phyloP scores from a whole-genome alignment of 805 yeast species.

The Kodamaea nitidulidarum region DNA sequence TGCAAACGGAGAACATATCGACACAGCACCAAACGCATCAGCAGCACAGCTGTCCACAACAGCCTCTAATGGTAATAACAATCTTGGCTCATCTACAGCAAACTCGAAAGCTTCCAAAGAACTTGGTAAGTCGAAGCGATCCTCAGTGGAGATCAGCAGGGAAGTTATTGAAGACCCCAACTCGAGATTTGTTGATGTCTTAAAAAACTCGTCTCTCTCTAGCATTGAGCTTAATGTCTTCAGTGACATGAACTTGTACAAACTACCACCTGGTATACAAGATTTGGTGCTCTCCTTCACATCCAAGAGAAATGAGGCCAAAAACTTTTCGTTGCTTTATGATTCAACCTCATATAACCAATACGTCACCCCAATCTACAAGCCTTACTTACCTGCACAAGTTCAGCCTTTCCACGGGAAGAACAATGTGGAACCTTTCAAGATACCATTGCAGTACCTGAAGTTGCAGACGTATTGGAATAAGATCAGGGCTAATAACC shows the following conservation, averaged over 20 bases:
- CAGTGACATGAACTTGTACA: slow-evolving; percentile 30
- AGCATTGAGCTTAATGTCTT: slow-evolving; percentile 31
- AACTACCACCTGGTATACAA: slow-evolving; percentile 41
- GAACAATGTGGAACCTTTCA: slow-evolving; percentile 12
- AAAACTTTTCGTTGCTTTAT: slow-evolving; percentile 22
- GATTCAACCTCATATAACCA: slow-evolving; percentile 20
- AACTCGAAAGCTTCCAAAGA: background rate
- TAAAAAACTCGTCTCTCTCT: slow-evolving; percentile 29
- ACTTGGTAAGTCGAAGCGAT: background rate
- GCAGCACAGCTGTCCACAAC: background rate
- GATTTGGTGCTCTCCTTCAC: slow-evolving; percentile 37
- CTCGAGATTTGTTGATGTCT: slow-evolving; percentile 21
- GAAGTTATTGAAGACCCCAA: slow-evolving; percentile 2
- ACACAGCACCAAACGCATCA: background rate
- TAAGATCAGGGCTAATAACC: slow-evolving; percentile 30
- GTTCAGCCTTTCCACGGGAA: slow-evolving; percentile 12
- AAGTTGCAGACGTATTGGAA: slow-evolving; percentile 41
- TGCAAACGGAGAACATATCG: no score
- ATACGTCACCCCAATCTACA: slow-evolving; percentile 26
- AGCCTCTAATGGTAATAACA: background rate
- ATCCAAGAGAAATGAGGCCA: slow-evolving; percentile 25
- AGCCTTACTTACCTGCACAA: slow-evolving; percentile 31
- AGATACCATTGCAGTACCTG: slow-evolving; percentile 32
- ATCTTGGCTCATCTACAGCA: slow-evolving; percentile 5
- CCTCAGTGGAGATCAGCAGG: slow-evolving; percentile 2